phyloP scores from a whole-genome alignment of 805 yeast genomes.

The Ascoidea asiatica region DNA sequence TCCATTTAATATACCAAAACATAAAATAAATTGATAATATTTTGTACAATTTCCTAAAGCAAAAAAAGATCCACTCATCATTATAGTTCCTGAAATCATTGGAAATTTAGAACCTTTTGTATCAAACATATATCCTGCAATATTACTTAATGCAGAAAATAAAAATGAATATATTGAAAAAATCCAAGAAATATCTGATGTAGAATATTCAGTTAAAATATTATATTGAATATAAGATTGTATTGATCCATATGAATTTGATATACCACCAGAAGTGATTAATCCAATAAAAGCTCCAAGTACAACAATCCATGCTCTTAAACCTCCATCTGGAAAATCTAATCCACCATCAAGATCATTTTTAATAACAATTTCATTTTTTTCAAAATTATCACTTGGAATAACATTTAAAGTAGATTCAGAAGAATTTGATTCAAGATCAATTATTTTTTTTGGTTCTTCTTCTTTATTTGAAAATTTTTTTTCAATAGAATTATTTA shows the following conservation, averaged over 20 bases:
- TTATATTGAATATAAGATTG: constrained; percentile 44
- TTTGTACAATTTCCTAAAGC: constrained; percentile 34
- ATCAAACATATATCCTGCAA: constrained; percentile 48
- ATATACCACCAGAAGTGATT: constrained; percentile 37
- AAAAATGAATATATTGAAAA: constrained; percentile 43
- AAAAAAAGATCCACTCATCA: constrained; percentile 35
- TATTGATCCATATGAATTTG: constrained; percentile 48
- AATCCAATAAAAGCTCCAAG: constrained; percentile 47
- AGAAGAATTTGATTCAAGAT: too few relatives aligned
- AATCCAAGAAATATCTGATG: constrained; percentile 48
- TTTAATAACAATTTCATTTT: too few relatives aligned
- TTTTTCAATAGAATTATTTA: too few relatives aligned
- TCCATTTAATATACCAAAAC: constrained; percentile 42
- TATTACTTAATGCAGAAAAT: constrained; percentile 32
- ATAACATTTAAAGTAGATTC: too few relatives aligned
- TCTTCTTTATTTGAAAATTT: too few relatives aligned
- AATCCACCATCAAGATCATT: constrained; percentile 9
- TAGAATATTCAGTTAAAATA: constrained; percentile 31
- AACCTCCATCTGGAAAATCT: constrained; percentile 47
- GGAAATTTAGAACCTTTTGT: constrained; percentile 33
- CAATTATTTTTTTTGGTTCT: too few relatives aligned
- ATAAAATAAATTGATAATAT: constrained; percentile 45
- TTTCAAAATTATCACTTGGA: too few relatives aligned
- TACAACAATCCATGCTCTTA: constrained; percentile 38
- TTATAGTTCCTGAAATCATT: constrained; percentile 24